Base-by-base conservation (phyloP, 352 stramenopile species). In the Phytophthora foliorum region DNA sequence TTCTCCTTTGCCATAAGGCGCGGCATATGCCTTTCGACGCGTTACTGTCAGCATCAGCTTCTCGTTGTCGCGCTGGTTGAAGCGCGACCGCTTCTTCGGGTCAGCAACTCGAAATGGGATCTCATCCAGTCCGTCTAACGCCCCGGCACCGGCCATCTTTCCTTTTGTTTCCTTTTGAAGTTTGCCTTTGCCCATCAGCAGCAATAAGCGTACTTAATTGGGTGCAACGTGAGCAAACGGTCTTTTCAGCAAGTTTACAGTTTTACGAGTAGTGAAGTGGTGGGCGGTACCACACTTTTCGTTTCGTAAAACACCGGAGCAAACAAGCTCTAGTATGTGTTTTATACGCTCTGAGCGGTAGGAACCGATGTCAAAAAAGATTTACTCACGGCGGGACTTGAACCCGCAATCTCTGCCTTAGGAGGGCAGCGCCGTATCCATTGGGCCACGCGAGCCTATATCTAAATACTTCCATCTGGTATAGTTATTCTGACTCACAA, bases 391-490 rank as follows among this genome's bases (percentile, higher is more conserved):
- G 77, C 78, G 81, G 81, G 78, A 87, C 78, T 89, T 81, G 81
- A 89, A 89, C 81, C 80, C 81, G 76, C 78, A 89, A 89, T 89
- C 78, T 89, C 78, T 84, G 81, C 76, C 81, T 89, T 89, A 86
- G 80, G 80, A 86, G 78, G 78, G 75, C 75, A 82, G 77, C 78
- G 81, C 81, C 78, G 78, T 89, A 87, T 87, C 81, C 78, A 87
- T 86, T 87, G 78, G 81, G 76, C 81, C 74, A 87, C 81, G 81
- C 78, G 76, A 89, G 78, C 77, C n/a, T n/a, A n/a, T n/a, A n/a
- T n/a, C n/a, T n/a, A n/a, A n/a, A n/a, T n/a, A n/a, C n/a, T n/a
- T n/a, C n/a, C n/a, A n/a, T n/a, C n/a, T n/a, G n/a, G n/a, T n/a
- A n/a, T n/a, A n/a, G n/a, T n/a, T n/a, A n/a, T n/a, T n/a, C n/a